Percentiles rank a stretch among this genome's conserved stretches.
Evolutionary conservation across 78 protist genomes (phyloP).

Genomic region (Anaeramoeba ignava): DNA sequence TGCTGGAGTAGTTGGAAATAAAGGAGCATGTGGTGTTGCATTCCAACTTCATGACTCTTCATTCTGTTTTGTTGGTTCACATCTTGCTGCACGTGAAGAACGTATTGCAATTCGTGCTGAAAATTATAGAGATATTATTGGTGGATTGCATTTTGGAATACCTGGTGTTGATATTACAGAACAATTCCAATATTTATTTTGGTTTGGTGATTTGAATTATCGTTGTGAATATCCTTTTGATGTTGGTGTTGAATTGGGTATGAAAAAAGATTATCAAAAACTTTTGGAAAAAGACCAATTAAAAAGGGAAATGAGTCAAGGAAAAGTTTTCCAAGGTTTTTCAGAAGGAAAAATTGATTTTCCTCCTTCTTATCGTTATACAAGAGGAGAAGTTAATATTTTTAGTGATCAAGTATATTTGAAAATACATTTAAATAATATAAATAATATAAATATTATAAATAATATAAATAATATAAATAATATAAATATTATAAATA

Average conservation of each 20-base stretch:
- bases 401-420: no score
- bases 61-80: background rate
- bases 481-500: no score
- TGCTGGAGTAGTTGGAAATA: background rate
- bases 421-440: no score
- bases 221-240: background rate
- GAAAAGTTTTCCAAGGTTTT: background rate
- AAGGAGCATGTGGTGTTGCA: background rate
- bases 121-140: background rate
- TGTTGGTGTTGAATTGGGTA: background rate
- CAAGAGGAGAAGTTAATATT: background rate
- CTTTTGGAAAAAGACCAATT: background rate
- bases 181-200: background rate
- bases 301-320: background rate
- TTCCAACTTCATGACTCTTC: background rate
- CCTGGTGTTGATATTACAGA: background rate
- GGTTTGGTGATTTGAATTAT: background rate
- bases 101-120: background rate
- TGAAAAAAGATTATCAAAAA: background rate
- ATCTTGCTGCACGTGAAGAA: background rate
- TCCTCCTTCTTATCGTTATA: background rate
- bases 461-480: no score
- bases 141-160: background rate
- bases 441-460: no score
- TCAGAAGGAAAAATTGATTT: background rate